phyloP scores from a whole-genome alignment of 805 yeast genomes.

The Sugiyamaella smithiae region DNA sequence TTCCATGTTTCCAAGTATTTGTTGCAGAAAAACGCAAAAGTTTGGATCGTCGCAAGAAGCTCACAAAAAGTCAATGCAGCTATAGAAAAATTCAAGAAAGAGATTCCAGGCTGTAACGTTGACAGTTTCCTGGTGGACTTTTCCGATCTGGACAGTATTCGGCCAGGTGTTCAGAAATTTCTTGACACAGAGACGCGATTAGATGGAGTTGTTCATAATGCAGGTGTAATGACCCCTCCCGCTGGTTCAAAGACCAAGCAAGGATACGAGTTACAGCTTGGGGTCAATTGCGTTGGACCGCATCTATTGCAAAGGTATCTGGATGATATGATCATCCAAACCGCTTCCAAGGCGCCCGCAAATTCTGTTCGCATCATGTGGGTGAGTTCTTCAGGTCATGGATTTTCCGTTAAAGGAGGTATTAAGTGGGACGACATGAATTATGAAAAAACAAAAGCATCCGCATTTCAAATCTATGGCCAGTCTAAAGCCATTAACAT shows the following conservation, averaged over 20 bases:
- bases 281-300: slow-evolving; percentile 47
- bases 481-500: slow-evolving; percentile 45
- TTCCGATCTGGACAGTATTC: slow-evolving; percentile 43
- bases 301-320: slow-evolving; percentile 42
- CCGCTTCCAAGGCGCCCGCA: slow-evolving; percentile 31
- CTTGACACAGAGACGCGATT: slow-evolving; percentile 29
- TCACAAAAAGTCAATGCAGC: slow-evolving; percentile 34
- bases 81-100: slow-evolving; percentile 30
- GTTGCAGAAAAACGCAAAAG: slow-evolving; percentile 34
- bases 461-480: slow-evolving; percentile 33
- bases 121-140: slow-evolving; percentile 22
- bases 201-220: slow-evolving; percentile 43
- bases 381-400: slow-evolving; percentile 42
- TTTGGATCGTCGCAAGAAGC: slow-evolving; percentile 39
- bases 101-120: slow-evolving; percentile 25
- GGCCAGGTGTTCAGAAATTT: slow-evolving; percentile 37
- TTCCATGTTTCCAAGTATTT: slow-evolving; percentile 35
- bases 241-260: slow-evolving; percentile 35
- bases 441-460: slow-evolving; percentile 17
- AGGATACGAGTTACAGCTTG: slow-evolving; percentile 48
- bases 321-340: slow-evolving; percentile 37
- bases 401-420: slow-evolving; percentile 33
- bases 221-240: slow-evolving; percentile 46
- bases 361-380: slow-evolving; percentile 31
- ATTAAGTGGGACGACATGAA: slow-evolving; percentile 38